phyloP scores from a whole-genome alignment of 1,284 basidiomycete species.

The Grifola frondosa region DNA sequence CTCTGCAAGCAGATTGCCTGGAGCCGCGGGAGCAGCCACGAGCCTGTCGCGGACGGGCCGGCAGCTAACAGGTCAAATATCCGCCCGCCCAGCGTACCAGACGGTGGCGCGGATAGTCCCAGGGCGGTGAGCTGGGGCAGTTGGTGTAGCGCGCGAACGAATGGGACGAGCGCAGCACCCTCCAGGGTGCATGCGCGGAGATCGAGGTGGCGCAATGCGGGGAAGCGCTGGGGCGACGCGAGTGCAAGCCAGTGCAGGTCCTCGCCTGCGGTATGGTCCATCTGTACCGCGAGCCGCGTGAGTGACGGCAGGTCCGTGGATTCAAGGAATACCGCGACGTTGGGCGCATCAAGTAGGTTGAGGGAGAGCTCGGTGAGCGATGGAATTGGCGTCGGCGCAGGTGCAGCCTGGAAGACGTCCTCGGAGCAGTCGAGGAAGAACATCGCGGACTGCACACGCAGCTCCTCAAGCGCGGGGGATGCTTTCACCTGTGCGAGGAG shows the following conservation, averaged over 20 bases:
- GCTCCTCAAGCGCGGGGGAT: conserved; percentile 26
- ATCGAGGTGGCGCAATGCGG: conserved; percentile 31
- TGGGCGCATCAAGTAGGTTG: conserved; percentile 29
- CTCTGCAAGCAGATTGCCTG: conserved; percentile 31
- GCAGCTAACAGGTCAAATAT: conserved; percentile 32
- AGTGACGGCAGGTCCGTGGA: conserved; percentile 27
- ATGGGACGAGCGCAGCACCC: conserved; percentile 30
- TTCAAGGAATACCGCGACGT: conserved; percentile 32
- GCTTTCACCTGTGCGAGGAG: conserved; percentile 26
- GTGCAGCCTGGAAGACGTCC: conserved; percentile 25
- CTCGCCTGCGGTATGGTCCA: conserved; percentile 31
- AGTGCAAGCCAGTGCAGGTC: conserved; percentile 34
- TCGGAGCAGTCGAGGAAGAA: conserved; percentile 31
- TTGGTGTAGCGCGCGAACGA: conserved; percentile 31
- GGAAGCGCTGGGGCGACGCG: conserved; percentile 25
- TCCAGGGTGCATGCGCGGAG: conserved; percentile 32
- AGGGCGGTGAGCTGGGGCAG: conserved; percentile 33
- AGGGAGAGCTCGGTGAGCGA: conserved; percentile 25
- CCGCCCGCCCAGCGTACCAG: conserved; percentile 26
- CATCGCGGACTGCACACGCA: conserved; percentile 28
- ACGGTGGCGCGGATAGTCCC: conserved; percentile 29
- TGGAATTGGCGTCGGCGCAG: conserved; percentile 19
- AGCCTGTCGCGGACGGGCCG: conserved; percentile 17
- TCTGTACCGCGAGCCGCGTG: conserved; percentile 29
- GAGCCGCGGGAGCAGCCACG: conserved; percentile 33